Base-by-base conservation (phyloP, 768 basidiomycete species). In the Chalciporus chontae region DNA sequence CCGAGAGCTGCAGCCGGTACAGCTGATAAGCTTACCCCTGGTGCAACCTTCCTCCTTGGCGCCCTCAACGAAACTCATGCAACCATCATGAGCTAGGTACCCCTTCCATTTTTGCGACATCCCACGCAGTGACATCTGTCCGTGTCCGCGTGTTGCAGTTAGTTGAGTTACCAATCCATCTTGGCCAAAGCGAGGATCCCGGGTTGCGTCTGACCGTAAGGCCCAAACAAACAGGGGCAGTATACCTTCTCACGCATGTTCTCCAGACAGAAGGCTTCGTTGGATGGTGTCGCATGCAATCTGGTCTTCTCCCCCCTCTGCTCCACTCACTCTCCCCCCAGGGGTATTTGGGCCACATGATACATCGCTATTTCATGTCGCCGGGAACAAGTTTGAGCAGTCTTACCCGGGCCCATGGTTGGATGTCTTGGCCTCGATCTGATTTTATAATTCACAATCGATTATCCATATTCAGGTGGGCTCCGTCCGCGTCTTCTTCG, bases 141-240 rank as follows among this genome's bases (percentile, higher is more conserved):
- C 43, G 26, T 31, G 34, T 10, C 36, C 18, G 45, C 19, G 43
- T 52, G 34, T 42, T 47, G 8, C 17, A 14, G 42, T 18, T 57
- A 94, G 93, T 90, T 93, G 24, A 95, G 92, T 3, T 95, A 94
- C 63, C 93, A 91, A 0, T 94, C 94, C 64, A 94, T 94, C 58
- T 91, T 93, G 89, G 90, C 90, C 41, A 98, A 98, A 76, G 92
- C 96, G 27, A 81, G 94, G 45, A 87, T 98, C 24, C 95, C 97
- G 69, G 91, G 94, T 6, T 83, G 88, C 79, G 41, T 76, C 81
- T 15, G 81, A 83, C 48, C 10, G 14, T 29, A 5, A 67, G 76
- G 50, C 56, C 65, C 45, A 77, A 75, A 45, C 82, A 87, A 54
- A 71, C 75, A 14, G 90, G 93, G 9, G 94, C 95, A 2, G 58